These are phyloP conservation scores for Flaveria trinervia DNA, from an alignment of 129 eudicot species.

Conservation along the genomic window DNA sequence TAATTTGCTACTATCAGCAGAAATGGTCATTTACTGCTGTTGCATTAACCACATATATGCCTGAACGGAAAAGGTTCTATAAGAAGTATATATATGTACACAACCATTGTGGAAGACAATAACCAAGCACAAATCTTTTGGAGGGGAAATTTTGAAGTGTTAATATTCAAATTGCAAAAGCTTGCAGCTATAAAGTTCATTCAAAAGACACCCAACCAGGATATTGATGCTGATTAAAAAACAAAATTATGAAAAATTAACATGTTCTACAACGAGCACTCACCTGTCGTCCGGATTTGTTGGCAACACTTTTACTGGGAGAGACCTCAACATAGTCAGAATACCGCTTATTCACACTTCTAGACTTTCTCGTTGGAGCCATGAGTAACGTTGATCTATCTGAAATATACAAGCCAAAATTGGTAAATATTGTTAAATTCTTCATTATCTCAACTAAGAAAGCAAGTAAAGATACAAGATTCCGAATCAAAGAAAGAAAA, in stretches of 20 bases:
- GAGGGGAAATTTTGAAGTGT: not conserved
- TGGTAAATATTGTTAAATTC: conserved; percentile 1
- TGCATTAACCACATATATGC: not conserved
- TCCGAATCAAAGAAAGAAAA: not conserved
- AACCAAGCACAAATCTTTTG: not conserved
- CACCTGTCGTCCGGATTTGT: conserved; percentile 45
- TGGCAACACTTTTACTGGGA: conserved; percentile 45
- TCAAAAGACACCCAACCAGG: conserved; percentile 10
- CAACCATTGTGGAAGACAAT: not conserved
- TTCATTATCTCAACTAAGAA: conserved; percentile 15
- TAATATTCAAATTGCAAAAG: not conserved
- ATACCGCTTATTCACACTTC: conserved; percentile 58
- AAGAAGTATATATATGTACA: not conserved
- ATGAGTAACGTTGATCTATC: conserved; percentile 34
- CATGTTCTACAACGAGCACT: conserved; percentile 11
- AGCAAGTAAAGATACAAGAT: not conserved
- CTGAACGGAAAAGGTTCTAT: conserved; percentile 11
- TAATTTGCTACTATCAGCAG: conserved; percentile 3
- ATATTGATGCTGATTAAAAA: not conserved
- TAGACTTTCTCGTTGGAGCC: conserved; percentile 63
- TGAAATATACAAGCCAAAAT: conserved; percentile 9
- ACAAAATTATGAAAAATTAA: not conserved
- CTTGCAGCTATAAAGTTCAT: not conserved
- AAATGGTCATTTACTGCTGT: conserved; percentile 5
- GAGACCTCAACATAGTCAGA: conserved; percentile 44